phyloP scores from a whole-genome alignment of 306 rosid species.

The Citrullus amarus region DNA sequence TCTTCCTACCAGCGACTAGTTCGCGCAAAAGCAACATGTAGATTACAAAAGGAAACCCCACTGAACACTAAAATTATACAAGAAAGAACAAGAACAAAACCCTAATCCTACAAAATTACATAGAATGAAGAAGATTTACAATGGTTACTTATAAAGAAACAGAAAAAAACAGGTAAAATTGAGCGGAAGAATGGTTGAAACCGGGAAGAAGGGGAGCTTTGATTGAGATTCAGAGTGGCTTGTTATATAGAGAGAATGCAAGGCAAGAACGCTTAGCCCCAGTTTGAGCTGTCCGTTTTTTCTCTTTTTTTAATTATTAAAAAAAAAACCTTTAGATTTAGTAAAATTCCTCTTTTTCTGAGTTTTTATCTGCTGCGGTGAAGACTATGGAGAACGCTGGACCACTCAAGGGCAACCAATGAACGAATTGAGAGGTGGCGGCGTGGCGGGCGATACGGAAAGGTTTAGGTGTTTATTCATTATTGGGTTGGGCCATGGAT shows the following conservation, averaged over 20 bases:
- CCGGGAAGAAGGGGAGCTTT: neutral
- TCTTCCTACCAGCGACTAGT: neutral
- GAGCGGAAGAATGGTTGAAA: neutral
- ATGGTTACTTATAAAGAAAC: neutral
- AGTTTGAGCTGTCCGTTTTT: neutral
- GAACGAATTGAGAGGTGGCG: neutral
- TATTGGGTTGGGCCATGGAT: too few relatives aligned
- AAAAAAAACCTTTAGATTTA: neutral
- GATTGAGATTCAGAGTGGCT: neutral
- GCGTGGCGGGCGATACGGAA: neutral
- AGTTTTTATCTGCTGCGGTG: neutral
- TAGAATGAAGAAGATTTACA: neutral
- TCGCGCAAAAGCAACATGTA: neutral
- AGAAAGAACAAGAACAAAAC: neutral
- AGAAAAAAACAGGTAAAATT: neutral
- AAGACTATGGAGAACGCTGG: neutral
- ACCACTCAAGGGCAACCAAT: neutral
- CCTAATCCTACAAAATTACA: slow-evolving; percentile 5
- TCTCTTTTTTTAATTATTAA: neutral
- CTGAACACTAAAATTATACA: slow-evolving; percentile 1
- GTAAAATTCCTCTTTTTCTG: neutral
- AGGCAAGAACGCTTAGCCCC: neutral
- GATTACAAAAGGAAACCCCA: neutral
- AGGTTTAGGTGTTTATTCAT: neutral
- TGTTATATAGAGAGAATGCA: neutral